A percentile compares a stretch with the other conserved stretches of the same genome.
phyloP scores from a whole-genome alignment of 2,329 filamentous ascomycete genomes.

The Aspergillus oerlinghausenensis region DNA sequence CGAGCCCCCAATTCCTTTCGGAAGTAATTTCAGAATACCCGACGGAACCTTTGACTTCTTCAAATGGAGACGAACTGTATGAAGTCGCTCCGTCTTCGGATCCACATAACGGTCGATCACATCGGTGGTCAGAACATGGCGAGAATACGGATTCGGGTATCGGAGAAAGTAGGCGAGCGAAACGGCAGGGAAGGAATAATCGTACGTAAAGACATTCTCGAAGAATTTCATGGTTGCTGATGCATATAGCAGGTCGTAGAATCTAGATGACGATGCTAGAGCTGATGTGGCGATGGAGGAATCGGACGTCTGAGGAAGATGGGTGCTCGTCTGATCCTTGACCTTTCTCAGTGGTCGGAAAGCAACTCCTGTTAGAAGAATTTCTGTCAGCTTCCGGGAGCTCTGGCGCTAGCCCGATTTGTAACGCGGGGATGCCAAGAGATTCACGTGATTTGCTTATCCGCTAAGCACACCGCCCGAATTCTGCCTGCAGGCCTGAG shows the following conservation, averaged over 20 bases:
- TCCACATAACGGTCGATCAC: conserved; percentile 62
- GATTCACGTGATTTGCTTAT: conserved; percentile 8
- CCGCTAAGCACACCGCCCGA: background rate
- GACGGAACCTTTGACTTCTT: conserved; percentile 61
- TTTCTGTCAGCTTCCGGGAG: conserved; percentile 18
- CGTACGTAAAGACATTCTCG: conserved; percentile 55
- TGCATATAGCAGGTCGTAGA: conserved; percentile 10
- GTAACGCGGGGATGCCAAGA: conserved; percentile 17
- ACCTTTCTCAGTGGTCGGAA: conserved; percentile 13
- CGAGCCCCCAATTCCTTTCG: conserved; percentile 54
- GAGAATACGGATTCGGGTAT: conserved; percentile 63
- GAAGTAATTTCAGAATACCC: conserved; percentile 57
- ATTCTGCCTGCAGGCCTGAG: background rate
- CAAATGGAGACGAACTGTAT: conserved; percentile 58
- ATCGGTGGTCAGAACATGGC: conserved; percentile 62
- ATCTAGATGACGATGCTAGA: background rate
- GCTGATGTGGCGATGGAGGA: conserved; percentile 5
- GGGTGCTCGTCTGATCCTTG: conserved; percentile 15
- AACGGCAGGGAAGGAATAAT: conserved; percentile 62
- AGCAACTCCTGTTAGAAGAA: conserved; percentile 10
- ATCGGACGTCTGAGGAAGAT: conserved; percentile 3
- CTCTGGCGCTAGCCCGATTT: conserved; percentile 14
- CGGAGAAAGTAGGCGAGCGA: conserved; percentile 65
- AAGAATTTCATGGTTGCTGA: conserved; percentile 48
- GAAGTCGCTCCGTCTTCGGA: conserved; percentile 54